Evolutionary conservation across 1,284 basidiomycete genomes (phyloP).

Genomic region (Austroboletus novae-zelandiae): DNA sequence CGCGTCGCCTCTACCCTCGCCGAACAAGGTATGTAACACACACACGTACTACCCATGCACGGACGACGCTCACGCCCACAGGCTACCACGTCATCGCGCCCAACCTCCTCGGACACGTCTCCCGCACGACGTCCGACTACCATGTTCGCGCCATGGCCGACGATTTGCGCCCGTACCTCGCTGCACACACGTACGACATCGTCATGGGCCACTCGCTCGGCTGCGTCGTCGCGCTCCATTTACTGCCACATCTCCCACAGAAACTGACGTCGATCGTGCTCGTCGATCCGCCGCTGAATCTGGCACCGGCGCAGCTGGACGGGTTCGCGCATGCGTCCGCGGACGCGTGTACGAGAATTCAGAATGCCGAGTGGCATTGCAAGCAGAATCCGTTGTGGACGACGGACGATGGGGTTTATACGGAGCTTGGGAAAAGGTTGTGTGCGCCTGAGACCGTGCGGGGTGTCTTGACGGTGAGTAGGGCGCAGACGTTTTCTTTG

Average conservation of each 20-base stretch:
- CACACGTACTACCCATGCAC: slow-evolving; percentile 6
- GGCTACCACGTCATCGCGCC: slow-evolving; percentile 27
- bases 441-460: neutral
- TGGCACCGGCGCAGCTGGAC: neutral
- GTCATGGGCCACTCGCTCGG: slow-evolving; percentile 27
- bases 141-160: slow-evolving; percentile 10
- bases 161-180: slow-evolving; percentile 25
- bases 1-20: slow-evolving; percentile 18
- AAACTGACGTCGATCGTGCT: slow-evolving; percentile 20
- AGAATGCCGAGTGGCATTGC: slow-evolving; percentile 4
- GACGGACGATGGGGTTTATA: slow-evolving; percentile 13
- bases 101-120: slow-evolving; percentile 17
- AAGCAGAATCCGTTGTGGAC: slow-evolving; percentile 22
- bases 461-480: slow-evolving; percentile 11
- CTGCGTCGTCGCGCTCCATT: slow-evolving; percentile 6
- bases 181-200: slow-evolving; percentile 13
- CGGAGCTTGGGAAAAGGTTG: slow-evolving; percentile 17
- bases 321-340: neutral
- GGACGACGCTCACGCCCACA: neutral
- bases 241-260: slow-evolving; percentile 15
- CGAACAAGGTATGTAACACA: slow-evolving; percentile 19
- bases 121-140: slow-evolving; percentile 11
- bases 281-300: slow-evolving; percentile 20
- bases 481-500: no score
- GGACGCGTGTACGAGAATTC: neutral